Percentiles rank a stretch among this genome's conserved stretches.
These are phyloP conservation scores for Apiospora sp. DNA, from an alignment of 2,329 filamentous ascomycete genomes.

Conservation along the genomic window DNA sequence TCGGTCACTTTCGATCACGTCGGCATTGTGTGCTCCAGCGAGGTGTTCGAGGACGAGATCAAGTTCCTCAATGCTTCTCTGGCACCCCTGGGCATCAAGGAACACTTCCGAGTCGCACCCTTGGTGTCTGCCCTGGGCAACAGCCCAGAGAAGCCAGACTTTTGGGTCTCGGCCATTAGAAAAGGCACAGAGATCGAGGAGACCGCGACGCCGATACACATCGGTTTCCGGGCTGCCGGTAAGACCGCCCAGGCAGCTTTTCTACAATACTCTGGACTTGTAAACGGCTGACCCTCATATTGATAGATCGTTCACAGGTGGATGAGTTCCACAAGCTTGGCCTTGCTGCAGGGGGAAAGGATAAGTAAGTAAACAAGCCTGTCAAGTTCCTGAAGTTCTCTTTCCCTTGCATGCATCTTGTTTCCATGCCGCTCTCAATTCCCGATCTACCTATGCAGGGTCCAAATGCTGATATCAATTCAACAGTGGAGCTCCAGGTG, in stretches of 20 bases:
- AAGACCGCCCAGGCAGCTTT: background rate
- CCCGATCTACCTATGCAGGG: no score
- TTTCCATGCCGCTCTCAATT: no score
- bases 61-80: conserved; percentile 16
- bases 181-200: background rate
- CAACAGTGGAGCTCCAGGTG: conserved; percentile 15
- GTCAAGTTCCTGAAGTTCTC: background rate
- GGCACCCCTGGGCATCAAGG: conserved; percentile 17
- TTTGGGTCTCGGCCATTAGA: background rate
- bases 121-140: conserved; percentile 16
- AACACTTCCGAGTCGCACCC: conserved; percentile 9
- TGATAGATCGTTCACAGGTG: conserved; percentile 18
- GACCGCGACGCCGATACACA: background rate
- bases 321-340: conserved; percentile 23
- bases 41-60: conserved; percentile 22
- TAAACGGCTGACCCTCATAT: background rate
- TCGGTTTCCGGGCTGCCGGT: conserved; percentile 19
- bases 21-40: background rate
- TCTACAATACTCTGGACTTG: background rate
- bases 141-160: background rate
- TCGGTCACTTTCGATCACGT: conserved; percentile 22
- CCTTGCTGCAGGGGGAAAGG: background rate
- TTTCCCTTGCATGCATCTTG: background rate
- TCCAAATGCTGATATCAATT: background rate
- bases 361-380: conserved; percentile 1